Evolutionary conservation across 2,329 filamentous ascomycete genomes (phyloP).

Genomic region (Knufia fluminis): DNA sequence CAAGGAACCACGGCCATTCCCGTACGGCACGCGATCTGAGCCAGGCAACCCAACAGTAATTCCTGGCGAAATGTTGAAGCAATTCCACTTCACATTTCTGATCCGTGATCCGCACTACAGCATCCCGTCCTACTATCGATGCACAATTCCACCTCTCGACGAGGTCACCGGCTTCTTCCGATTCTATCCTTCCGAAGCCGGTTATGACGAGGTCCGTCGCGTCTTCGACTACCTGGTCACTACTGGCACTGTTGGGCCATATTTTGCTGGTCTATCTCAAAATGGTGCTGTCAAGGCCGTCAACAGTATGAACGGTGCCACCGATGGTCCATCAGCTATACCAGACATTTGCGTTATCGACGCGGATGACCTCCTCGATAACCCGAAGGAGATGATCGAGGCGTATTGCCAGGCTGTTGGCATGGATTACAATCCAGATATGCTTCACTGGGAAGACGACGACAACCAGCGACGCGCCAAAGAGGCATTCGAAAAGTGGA

Average conservation of each 20-base stretch:
- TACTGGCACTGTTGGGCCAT: constrained; percentile 61
- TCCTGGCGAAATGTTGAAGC: constrained; percentile 60
- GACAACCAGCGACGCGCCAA: constrained; percentile 61
- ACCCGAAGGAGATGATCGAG: constrained; percentile 64
- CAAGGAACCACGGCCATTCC: constrained; percentile 39
- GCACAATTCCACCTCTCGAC: constrained; percentile 79
- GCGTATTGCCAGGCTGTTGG: constrained; percentile 76
- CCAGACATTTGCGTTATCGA: constrained; percentile 77
- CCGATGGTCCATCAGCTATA: constrained; percentile 19
- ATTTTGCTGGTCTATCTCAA: constrained; percentile 40
- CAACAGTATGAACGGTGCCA: constrained; percentile 19
- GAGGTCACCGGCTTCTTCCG: constrained; percentile 73
- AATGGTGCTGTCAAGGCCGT: constrained; percentile 23
- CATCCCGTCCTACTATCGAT: constrained; percentile 90
- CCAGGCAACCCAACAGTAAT: constrained; percentile 75
- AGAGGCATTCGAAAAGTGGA: constrained; percentile 88
- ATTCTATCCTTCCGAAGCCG: constrained; percentile 81
- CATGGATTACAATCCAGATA: constrained; percentile 62
- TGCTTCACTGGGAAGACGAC: constrained; percentile 77
- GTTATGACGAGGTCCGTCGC: constrained; percentile 77
- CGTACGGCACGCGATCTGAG: constrained; percentile 51
- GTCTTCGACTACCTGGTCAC: constrained; percentile 76
- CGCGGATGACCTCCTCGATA: constrained; percentile 85
- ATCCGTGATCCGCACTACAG: constrained; percentile 90
- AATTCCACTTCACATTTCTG: constrained; percentile 91